Conservation (phyloP, 208 protist genomes). For the Leishmania turanica region DNA sequence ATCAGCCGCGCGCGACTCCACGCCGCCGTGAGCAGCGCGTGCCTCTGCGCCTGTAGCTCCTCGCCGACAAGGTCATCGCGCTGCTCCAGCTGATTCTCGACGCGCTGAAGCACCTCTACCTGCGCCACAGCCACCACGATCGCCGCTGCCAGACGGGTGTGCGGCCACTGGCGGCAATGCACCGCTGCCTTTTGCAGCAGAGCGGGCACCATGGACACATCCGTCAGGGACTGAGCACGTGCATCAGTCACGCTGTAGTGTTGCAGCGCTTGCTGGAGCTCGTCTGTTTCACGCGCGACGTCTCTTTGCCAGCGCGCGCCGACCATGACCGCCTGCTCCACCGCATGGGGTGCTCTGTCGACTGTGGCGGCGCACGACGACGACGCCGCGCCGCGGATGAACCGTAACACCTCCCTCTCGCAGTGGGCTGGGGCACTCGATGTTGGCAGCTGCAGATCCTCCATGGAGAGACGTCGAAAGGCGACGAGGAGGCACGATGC, state of each 20-base stretch:
- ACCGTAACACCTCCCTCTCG: slow-evolving; percentile 58
- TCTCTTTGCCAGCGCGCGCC: background rate
- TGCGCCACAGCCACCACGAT: slow-evolving; percentile 14
- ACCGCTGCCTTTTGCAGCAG: slow-evolving; percentile 8
- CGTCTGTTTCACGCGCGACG: background rate
- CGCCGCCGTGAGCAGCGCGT: slow-evolving; percentile 26
- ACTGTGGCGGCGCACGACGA: background rate
- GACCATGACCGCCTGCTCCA: background rate
- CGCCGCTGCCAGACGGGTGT: slow-evolving; percentile 13
- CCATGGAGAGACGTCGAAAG: slow-evolving; percentile 61
- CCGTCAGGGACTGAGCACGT: background rate
- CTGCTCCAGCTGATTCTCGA: slow-evolving; percentile 19
- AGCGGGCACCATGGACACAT: slow-evolving; percentile 11
- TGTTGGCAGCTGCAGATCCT: slow-evolving; percentile 57
- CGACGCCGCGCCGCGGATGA: slow-evolving; percentile 59
- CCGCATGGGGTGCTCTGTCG: background rate
- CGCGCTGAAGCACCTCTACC: slow-evolving; percentile 16
- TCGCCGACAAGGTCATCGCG: slow-evolving; percentile 24
- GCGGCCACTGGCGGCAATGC: slow-evolving; percentile 15
- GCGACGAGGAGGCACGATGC: slow-evolving; percentile 38
- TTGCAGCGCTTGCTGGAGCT: slow-evolving; percentile 27
- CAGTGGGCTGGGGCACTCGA: slow-evolving; percentile 49
- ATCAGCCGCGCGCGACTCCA: slow-evolving; percentile 16
- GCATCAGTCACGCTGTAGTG: slow-evolving; percentile 20
- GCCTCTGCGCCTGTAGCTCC: slow-evolving; percentile 14